Base-by-base conservation (phyloP, 768 basidiomycete species). In the Collybia sp. region DNA sequence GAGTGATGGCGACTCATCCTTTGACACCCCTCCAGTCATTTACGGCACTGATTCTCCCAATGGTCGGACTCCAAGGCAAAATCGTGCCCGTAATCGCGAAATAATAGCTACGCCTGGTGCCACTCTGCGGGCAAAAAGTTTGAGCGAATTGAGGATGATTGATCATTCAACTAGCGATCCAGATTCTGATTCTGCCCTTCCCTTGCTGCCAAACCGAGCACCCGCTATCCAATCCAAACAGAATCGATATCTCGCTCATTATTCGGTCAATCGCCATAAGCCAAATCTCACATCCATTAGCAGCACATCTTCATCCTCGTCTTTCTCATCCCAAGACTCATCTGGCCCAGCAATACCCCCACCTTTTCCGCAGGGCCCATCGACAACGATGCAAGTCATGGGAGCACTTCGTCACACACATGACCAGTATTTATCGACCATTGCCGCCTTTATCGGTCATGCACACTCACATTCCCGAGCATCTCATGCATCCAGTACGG, bases 401-500 rank as follows among this genome's bases (percentile, higher is more conserved):
- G 84, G 85, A 47, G 82, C 85, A 6, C 74, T 96, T 38, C 81
- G 86, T n/a, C 66, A 72, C 50, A 89, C 89, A 12, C 93, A 96
- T 60, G 93, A 96, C 59, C 80, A 86, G 41, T 88, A 94, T 56
- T 73, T 98, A 10, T 95, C 92, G 4, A 89, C 92, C 15, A 92
- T 96, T 58, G 94, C 96, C 16, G 95, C 94, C 5, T 93, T 99
- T 63, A 96, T 99, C 56, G 95, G 94, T 1, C 93, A 97, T 60
- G 89, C 93, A 1, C 95, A 98, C 57, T 89, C 90, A 12, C 90
- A 97, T 71, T 85, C 89, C 16, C 83, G 90, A 38, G 74, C 80
- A 34, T 90, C 90, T 20, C 94, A 97, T 64, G 92, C 95, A 0
- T 90, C 92, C 5, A 91, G 86, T 49, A 94, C 93, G 12, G 94